phyloP scores from a whole-genome alignment of 345 rosid genomes.

The Populus deltoides region DNA sequence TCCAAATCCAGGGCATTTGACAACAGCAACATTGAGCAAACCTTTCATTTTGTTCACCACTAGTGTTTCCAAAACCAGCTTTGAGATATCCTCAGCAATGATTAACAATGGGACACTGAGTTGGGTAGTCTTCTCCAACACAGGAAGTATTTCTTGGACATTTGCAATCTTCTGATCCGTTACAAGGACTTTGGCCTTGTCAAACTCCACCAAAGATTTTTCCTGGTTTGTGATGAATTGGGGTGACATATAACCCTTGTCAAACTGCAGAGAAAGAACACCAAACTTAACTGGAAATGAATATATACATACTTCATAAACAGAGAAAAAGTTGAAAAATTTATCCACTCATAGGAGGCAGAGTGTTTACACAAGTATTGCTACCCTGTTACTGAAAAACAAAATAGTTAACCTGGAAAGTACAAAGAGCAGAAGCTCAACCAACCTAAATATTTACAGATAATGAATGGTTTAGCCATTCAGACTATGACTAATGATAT shows the following conservation, averaged over 20 bases:
- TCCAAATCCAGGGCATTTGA: constrained; percentile 71
- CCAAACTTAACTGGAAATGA: neutral
- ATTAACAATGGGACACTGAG: constrained; percentile 76
- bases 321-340: neutral
- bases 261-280: constrained; percentile 48
- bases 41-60: constrained; percentile 74
- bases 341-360: neutral
- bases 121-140: constrained; percentile 70
- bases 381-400: neutral
- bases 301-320: neutral
- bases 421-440: neutral
- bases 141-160: constrained; percentile 67
- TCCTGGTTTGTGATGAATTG: constrained; percentile 82
- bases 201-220: constrained; percentile 70
- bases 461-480: neutral
- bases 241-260: constrained; percentile 80
- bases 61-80: constrained; percentile 62
- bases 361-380: neutral
- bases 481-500: neutral
- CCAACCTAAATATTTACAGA: neutral
- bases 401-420: neutral
- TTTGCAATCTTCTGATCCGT: constrained; percentile 66
- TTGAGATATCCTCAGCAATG: constrained; percentile 74
- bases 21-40: constrained; percentile 73
- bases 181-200: constrained; percentile 70